A percentile compares a stretch with the other conserved stretches of the same genome.
These are phyloP conservation scores for Yarrowia sp. DNA, from an alignment of 805 yeast genomes.

Conservation along the genomic window DNA sequence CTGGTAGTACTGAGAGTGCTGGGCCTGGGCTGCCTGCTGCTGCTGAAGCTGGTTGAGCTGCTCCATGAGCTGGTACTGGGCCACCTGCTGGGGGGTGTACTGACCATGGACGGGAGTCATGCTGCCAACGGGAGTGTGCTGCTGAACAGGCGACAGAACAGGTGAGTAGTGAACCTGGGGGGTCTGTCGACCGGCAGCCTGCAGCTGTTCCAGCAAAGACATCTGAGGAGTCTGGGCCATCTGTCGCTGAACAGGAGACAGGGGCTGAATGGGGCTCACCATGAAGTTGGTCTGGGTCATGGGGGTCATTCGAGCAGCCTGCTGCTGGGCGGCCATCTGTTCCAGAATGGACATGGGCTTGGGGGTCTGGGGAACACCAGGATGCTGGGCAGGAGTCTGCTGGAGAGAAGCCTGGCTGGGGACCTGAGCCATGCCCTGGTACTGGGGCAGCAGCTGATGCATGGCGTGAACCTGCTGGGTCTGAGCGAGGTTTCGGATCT, in stretches of 20 bases:
- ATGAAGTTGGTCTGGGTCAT: constrained; percentile 16
- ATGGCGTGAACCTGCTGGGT: constrained; percentile 27
- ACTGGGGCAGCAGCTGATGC: constrained; percentile 37
- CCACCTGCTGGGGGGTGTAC: constrained; percentile 27
- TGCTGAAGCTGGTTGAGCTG: constrained; percentile 26
- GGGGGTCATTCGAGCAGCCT: constrained; percentile 34
- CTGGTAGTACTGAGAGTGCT: constrained; percentile 14
- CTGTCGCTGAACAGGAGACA: constrained; percentile 32
- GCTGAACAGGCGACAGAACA: constrained; percentile 17
- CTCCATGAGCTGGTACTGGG: constrained; percentile 26
- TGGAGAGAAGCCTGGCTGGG: constrained; percentile 13
- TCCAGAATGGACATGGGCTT: constrained; percentile 16
- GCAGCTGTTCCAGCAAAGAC: constrained; percentile 28
- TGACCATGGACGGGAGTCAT: constrained; percentile 22
- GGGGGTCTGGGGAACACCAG: constrained; percentile 26
- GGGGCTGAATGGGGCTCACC: constrained; percentile 31
- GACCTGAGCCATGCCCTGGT: constrained; percentile 24
- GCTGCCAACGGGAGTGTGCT: constrained; percentile 17
- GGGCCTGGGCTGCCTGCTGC: constrained; percentile 28
- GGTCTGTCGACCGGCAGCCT: constrained; percentile 21
- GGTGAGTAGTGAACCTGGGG: constrained; percentile 31
- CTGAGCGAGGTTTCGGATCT: constrained; percentile 30
- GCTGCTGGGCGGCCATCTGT: constrained; percentile 27
- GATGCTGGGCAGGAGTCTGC: neutral
- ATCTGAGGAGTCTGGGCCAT: constrained; percentile 29